Base-by-base conservation (phyloP, 2,329 filamentous ascomycete species). In the Coniochaeta prunicola region DNA sequence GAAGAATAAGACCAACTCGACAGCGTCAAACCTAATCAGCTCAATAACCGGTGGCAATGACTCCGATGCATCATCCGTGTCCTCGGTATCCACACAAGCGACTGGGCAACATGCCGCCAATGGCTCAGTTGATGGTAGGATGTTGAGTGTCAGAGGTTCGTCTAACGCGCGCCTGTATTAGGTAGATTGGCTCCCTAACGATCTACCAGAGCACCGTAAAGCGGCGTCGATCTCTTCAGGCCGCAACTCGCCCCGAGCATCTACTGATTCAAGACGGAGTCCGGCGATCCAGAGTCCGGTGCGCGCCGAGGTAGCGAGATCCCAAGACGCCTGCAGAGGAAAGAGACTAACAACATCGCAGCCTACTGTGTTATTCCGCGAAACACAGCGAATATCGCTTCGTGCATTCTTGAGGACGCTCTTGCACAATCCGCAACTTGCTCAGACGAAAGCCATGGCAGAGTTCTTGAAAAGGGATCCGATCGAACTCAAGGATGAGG, bases 361-460 rank as follows among this genome's bases (percentile, higher is more conserved):
- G 61, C 63, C 65, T 24, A 72, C 90, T 3, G 75, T 84, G 0
- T 77, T 97, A 17, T 92, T 89, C 76, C 84, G 94, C 42, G 94
- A 99, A 75, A 89, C 86, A 64, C 94, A 97, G 73, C 85, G 94
- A 64, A 89, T 97, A 19, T 97, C 93, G 1, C 78, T 99, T 4
- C 84, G 94, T 58, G 92, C 94, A 0, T 97, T 94, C 70, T 75
- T 99, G n/a, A 85, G 94, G 45, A 91, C 88, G 21, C 79, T 97
- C 13, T 75, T 99, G 28, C 85, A 93, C 53, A 96, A 96, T 66
- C 85, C 89, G 34, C 88, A 92, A 62, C 86, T 96, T 61, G 90
- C 92, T 36, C 84, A 86, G 59, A 96, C 92, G 0, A 89, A 87
- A 68, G 87, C 92, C 1, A 89, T 99, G 76, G 77, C 86, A 58